A percentile compares a stretch with the other conserved stretches of the same genome.
Evolutionary conservation across 1,284 basidiomycete species (phyloP).

Genomic region (Nidula niveotomentosa): DNA sequence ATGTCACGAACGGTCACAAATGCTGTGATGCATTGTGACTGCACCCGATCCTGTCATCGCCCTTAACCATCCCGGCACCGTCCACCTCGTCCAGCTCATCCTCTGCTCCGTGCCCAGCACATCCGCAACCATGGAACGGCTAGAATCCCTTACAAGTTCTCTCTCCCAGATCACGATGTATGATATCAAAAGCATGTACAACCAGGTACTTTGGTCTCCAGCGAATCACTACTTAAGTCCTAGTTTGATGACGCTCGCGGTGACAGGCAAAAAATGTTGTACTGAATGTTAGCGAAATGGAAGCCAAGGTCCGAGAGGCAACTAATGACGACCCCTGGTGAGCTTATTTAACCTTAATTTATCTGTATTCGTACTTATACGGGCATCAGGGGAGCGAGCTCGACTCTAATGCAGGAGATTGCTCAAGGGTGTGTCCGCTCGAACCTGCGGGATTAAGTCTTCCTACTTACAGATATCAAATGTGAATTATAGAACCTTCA

Average conservation of each 20-base stretch:
- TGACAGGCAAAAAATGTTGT: constrained; percentile 84
- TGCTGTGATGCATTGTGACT: not conserved
- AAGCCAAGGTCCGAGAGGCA: constrained; percentile 95
- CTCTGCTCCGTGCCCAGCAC: constrained; percentile 1
- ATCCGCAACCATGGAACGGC: constrained; percentile 45
- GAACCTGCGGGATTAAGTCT: not conserved
- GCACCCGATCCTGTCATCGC: not conserved
- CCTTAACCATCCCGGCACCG: not conserved
- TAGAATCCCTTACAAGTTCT: constrained; percentile 68
- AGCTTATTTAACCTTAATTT: constrained; percentile 16
- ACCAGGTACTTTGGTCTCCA: constrained; percentile 57
- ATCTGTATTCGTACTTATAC: not conserved
- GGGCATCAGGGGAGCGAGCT: constrained; percentile 87
- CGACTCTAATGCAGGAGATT: constrained; percentile 98
- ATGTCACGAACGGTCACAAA: not conserved
- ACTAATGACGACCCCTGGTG: constrained; percentile 99
- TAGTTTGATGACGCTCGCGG: not conserved
- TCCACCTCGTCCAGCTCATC: constrained; percentile 4
- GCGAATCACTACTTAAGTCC: too few species aligned
- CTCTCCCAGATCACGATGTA: constrained; percentile 84
- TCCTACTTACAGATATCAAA: not conserved
- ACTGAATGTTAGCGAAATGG: constrained; percentile 95
- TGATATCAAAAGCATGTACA: constrained; percentile 93
- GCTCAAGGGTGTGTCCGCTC: constrained; percentile 75
- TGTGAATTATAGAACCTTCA: constrained; percentile 69